These are phyloP conservation scores for Coemansia sp. DNA, from an alignment of 192 early-diverging fungal genomes.

Conservation along the genomic window DNA sequence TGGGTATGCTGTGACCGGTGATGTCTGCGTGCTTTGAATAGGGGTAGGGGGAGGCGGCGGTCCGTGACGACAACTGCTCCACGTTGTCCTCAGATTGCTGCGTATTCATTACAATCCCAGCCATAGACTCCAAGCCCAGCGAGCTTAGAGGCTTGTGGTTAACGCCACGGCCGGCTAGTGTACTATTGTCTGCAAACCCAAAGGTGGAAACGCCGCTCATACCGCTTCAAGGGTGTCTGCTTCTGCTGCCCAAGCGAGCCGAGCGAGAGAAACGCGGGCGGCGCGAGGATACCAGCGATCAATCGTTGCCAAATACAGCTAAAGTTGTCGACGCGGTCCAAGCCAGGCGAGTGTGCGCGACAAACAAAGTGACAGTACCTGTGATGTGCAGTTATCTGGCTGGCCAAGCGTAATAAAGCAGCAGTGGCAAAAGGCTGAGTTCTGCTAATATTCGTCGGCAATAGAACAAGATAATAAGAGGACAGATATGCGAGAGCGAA, in stretches of 20 bases:
- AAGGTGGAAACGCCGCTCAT: constrained; percentile 8
- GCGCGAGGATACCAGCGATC: neutral
- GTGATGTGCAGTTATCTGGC: neutral
- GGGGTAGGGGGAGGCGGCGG: constrained; percentile 25
- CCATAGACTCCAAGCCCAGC: constrained; percentile 23
- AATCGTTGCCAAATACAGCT: neutral
- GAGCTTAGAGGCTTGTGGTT: constrained; percentile 9
- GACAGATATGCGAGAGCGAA: neutral
- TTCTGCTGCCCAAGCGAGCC: constrained; percentile 1
- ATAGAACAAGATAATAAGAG: neutral
- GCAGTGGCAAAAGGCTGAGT: neutral
- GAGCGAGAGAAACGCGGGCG: neutral
- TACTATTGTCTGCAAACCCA: constrained; percentile 7
- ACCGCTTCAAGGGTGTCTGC: neutral
- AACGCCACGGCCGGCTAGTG: constrained; percentile 1
- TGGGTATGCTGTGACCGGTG: neutral
- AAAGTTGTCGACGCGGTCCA: neutral
- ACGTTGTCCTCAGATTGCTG: constrained; percentile 31
- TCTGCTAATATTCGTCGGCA: neutral
- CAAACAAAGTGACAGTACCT: neutral
- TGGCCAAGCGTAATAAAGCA: neutral
- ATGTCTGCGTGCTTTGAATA: constrained; percentile 17
- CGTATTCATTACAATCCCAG: constrained; percentile 39
- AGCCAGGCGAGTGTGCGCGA: neutral
- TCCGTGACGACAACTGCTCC: constrained; percentile 28